phyloP scores from a whole-genome alignment of 1,139 yeast species.

The Citeromyces hawaiiensis region DNA sequence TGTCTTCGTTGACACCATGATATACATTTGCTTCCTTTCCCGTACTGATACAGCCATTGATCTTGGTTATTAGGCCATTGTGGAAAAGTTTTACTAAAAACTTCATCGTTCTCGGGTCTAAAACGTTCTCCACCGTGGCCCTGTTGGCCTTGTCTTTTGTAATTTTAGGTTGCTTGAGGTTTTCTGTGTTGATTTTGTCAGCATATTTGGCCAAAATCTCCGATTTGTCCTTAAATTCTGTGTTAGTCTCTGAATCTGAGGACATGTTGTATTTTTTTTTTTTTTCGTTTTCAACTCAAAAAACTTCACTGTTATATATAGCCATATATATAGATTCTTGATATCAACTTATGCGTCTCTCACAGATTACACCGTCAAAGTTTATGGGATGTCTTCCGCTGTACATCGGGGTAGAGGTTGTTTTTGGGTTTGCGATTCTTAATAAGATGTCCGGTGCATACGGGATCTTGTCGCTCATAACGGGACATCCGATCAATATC shows the following conservation, averaged over 20 bases:
- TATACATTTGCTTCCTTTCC: conserved; percentile 98
- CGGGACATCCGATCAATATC: conserved; percentile 77
- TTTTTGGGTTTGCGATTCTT: conserved; percentile 65
- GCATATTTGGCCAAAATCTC: conserved; percentile 50
- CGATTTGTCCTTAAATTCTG: conserved; percentile 29
- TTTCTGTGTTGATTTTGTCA: conserved; percentile 51
- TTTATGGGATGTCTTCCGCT: conserved; percentile 60
- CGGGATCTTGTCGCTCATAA: conserved; percentile 75
- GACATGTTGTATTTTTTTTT: background rate
- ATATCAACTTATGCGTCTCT: background rate
- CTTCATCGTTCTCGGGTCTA: conserved; percentile 86
- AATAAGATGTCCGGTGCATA: conserved; percentile 86
- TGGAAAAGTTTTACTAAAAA: conserved; percentile 73
- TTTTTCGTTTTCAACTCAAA: background rate
- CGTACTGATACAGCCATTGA: conserved; percentile 90
- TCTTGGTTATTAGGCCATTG: conserved; percentile 69
- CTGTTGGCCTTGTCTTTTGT: conserved; percentile 79
- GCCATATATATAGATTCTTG: background rate
- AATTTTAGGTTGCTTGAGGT: conserved; percentile 41
- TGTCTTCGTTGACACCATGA: conserved; percentile 71
- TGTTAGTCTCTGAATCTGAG: conserved; percentile 1
- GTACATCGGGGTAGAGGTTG: conserved; percentile 76
- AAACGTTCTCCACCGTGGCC: conserved; percentile 93
- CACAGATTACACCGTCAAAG: conserved; percentile 16
- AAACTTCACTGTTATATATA: background rate